A percentile compares a stretch with the other conserved stretches of the same genome.
Conservation (phyloP, 192 early-diverging fungal genomes). For the Obelidium mucronatum region DNA sequence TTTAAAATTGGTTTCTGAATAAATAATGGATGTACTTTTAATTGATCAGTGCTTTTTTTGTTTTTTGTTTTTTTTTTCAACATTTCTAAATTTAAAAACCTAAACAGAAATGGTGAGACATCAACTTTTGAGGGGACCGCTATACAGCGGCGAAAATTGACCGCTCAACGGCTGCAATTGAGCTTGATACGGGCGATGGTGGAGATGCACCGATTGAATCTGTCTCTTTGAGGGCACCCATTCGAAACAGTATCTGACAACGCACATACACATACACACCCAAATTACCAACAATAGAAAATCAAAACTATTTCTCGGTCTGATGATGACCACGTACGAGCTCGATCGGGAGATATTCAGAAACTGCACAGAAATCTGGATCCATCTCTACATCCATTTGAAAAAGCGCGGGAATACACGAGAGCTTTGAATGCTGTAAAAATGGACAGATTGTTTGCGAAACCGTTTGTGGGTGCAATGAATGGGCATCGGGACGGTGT, state of each 20-base stretch:
- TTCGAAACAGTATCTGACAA: too few relatives aligned
- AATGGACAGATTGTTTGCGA: constrained; percentile 94
- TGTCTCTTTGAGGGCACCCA: too few relatives aligned
- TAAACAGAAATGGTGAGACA: too few relatives aligned
- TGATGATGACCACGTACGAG: constrained; percentile 76
- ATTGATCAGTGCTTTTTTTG: background rate
- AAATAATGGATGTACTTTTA: too few relatives aligned
- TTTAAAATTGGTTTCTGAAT: background rate
- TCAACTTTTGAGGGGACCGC: too few relatives aligned
- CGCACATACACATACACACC: too few relatives aligned
- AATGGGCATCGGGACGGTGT: constrained; percentile 95
- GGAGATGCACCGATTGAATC: too few relatives aligned
- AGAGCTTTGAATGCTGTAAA: constrained; percentile 94
- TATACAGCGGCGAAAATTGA: too few relatives aligned
- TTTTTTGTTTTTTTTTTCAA: constrained; percentile 8
- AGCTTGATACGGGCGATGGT: too few relatives aligned
- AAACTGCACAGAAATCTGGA: constrained; percentile 87
- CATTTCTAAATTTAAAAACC: too few relatives aligned
- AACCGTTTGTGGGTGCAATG: constrained; percentile 92
- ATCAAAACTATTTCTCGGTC: constrained; percentile 92
- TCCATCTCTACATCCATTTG: constrained; percentile 91
- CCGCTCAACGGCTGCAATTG: too few relatives aligned
- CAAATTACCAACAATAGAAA: constrained; percentile 66
- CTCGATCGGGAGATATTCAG: constrained; percentile 86
- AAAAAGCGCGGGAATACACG: constrained; percentile 93